Evolutionary conservation across 192 early-diverging fungal species (phyloP).

Genomic region (Rhizoclosmatium sp.): DNA sequence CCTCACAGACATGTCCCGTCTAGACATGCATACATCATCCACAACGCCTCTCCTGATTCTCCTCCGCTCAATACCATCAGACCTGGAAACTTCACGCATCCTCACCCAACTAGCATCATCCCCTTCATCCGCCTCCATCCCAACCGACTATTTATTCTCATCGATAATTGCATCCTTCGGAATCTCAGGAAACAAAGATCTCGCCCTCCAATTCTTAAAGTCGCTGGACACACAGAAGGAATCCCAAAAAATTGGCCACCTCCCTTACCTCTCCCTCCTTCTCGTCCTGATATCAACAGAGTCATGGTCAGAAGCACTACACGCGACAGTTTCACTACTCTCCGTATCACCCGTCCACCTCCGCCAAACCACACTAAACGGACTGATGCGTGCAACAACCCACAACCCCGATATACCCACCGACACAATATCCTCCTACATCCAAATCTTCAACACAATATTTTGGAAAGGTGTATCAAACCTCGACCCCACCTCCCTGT

Average conservation of each 20-base stretch:
- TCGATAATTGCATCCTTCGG: constrained; percentile 7
- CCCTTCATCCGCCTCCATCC: not conserved
- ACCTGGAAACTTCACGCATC: not conserved
- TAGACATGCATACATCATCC: not conserved
- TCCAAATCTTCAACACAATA: not conserved
- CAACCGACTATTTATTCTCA: not conserved
- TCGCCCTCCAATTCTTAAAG: constrained; percentile 4
- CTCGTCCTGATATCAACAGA: not conserved
- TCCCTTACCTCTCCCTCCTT: not conserved
- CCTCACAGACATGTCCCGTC: not conserved
- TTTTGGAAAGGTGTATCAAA: constrained; percentile 2
- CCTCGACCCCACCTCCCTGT: too few species aligned
- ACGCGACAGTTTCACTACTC: not conserved
- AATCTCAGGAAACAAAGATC: not conserved
- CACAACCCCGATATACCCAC: not conserved
- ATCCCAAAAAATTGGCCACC: not conserved
- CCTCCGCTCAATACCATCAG: not conserved
- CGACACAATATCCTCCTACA: not conserved
- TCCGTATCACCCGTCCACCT: not conserved
- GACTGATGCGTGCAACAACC: not conserved
- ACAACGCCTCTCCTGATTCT: not conserved
- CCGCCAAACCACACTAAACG: constrained; percentile 4
- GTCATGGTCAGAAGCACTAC: not conserved
- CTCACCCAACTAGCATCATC: not conserved
- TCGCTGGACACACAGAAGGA: not conserved